Evolutionary conservation across 2,329 filamentous ascomycete species (phyloP), one percentile per base, ranked within the genome.

Genomic region (Malbranchea zuffiana): DNA sequence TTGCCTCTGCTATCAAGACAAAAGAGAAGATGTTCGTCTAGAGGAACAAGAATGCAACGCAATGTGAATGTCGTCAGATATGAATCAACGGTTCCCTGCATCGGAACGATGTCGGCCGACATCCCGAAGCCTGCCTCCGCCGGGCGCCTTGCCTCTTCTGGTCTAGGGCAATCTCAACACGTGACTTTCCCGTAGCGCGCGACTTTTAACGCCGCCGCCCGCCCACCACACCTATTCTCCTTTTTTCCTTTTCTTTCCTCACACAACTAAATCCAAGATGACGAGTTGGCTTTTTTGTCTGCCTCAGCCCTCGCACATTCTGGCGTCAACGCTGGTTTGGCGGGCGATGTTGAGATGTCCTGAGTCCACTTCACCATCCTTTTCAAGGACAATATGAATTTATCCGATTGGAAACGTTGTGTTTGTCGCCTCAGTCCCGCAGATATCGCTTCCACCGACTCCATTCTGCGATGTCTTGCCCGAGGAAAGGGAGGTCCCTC

Each of bases 191-290:
- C 40, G 37, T 37, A 24, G 40, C 25, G 29, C 36, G 38, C 29
- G 37, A 41, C 44, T 48, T 48, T 44, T 50, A 29, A 25, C 35
- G 40, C 47, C 44, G 42, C 33, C 17, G 24, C 24, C 45, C 39
- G 40, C 44, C 42, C 40, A 32, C 32, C 37, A n/a, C n/a, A n/a
- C n/a, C n/a, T n/a, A n/a, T 32, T 27, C 37, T 44, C 43, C 37
- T 44, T 45, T 42, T 43, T 65, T 62, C 63, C 59, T 64, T 71
- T 66, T 62, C 63, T 58, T 64, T 71, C 68, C 63, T 57, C 61
- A 74, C 61, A 71, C 76, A 83, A 84, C 79, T 84, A 84, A 75
- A 74, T 73, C 78, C 79, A 77, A 74, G 59, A 69, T 80, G 80
- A 86, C 72, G 80, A 82, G 77, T 67, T 67, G 71, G 74, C 72